phyloP scores from a whole-genome alignment of 371 early-diverging fungal species.

The Actinomortierella ambigua region DNA sequence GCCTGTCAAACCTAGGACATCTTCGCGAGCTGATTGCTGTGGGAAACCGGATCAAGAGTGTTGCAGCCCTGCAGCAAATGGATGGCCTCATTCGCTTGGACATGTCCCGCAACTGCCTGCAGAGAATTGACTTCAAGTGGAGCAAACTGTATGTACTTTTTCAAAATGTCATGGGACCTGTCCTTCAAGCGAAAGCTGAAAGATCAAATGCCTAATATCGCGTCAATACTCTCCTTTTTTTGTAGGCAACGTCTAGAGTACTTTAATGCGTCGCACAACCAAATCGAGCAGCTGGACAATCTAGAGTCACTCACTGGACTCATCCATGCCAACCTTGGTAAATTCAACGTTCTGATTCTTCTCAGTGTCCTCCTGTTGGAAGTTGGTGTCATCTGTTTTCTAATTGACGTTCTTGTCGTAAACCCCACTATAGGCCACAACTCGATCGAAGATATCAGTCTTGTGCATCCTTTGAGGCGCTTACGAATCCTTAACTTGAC shows the following conservation, averaged over 20 bases:
- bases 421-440: conserved; percentile 53
- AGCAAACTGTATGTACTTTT: conserved; percentile 43
- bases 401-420: not conserved
- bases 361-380: not conserved
- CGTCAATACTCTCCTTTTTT: not conserved
- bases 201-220: too few species aligned
- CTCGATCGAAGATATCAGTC: conserved; percentile 50
- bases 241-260: conserved; percentile 53
- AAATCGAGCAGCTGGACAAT: conserved; percentile 53
- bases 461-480: conserved; percentile 47
- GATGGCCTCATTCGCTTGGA: conserved; percentile 49
- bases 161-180: not conserved
- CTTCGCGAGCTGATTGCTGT: conserved; percentile 54
- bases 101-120: conserved; percentile 51
- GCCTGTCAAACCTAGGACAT: conserved; percentile 40
- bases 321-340: conserved; percentile 51
- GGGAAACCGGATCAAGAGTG: conserved; percentile 52
- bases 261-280: conserved; percentile 58
- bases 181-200: too few species aligned
- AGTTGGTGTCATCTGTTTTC: not conserved
- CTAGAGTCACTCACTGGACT: conserved; percentile 49
- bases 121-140: conserved; percentile 45
- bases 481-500: conserved; percentile 53
- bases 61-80: conserved; percentile 49
- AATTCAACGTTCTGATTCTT: not conserved